Evolutionary conservation across 306 rosid genomes (phyloP), one percentile per base, ranked within the genome.

Genomic region (Malus domestica): DNA sequence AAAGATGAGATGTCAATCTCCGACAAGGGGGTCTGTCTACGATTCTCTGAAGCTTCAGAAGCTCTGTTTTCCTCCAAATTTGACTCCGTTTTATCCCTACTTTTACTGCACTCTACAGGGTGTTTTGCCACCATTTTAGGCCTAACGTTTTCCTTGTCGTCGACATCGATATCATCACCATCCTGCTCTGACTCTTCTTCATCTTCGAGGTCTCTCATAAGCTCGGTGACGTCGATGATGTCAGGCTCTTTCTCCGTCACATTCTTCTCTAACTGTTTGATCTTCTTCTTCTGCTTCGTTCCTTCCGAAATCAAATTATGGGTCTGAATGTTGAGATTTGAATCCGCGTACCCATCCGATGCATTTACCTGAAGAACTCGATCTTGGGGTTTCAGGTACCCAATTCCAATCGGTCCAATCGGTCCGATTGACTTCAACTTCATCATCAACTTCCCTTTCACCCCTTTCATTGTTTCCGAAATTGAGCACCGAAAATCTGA

Each of bases 351-450:
- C 88, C 92, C 92, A 83, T 92, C 86, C 19, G 42, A 82, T 10
- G 88, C 80, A 30, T 79, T 83, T 33, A 83, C 82, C 76, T 94
- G 97, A 79, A 92, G 92, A 83, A 89, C 74, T 79, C 87, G 90
- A 71, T 92, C 96, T 66, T 81, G 88, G 0, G 64, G 59, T 44
- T 84, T 91, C 74, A 91, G 83, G 81, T 82, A 80, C 14, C 66
- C 89, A 49, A 35, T 35, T 15, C 55, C 55, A 62, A 84, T 65
- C 25, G 25, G 25, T 23, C 25, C 25, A 23, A 23, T 23, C 18
- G 87, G 97, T 58, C 75, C 76, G 77, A 92, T 86, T n/a, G 97
- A 86, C 81, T 92, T 95, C 62, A 95, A 87, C 85, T 86, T 95
- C 92, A 88, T 92, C 83, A 90, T 32, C 38, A 95, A 65, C 22